These are phyloP conservation scores for Digitaria exilis DNA, from an alignment of 202 grass and related monocot genomes.

Conservation along the genomic window DNA sequence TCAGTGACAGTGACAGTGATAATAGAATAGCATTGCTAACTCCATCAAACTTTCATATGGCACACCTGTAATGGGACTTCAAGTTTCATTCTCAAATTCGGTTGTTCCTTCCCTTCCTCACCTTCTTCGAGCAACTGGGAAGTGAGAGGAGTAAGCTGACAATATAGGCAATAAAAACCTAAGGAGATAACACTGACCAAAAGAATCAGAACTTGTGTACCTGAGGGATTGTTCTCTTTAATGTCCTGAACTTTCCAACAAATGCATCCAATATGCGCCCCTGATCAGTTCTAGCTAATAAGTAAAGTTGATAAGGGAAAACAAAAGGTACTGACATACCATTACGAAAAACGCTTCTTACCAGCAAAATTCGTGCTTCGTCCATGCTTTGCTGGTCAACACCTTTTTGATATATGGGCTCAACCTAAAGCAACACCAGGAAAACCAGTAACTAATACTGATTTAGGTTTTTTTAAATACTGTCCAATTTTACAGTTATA, in stretches of 20 bases:
- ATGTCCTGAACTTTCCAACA: slow-evolving; percentile 92
- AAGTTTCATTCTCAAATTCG: slow-evolving; percentile 94
- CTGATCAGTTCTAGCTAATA: slow-evolving; percentile 44
- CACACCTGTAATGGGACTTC: slow-evolving; percentile 96
- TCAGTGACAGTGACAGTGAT: background rate
- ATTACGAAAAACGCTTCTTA: slow-evolving; percentile 40
- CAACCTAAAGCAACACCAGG: slow-evolving; percentile 60
- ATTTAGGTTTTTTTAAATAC: slow-evolving; percentile 1
- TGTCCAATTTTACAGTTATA: background rate
- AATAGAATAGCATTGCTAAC: background rate
- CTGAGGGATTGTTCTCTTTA: slow-evolving; percentile 95
- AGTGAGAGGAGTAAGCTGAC: slow-evolving; percentile 34
- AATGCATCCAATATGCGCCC: slow-evolving; percentile 98
- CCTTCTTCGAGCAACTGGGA: slow-evolving; percentile 95
- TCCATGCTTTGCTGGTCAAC: slow-evolving; percentile 95
- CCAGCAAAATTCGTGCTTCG: slow-evolving; percentile 93
- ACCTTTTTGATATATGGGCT: slow-evolving; percentile 99
- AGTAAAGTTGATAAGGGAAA: slow-evolving; percentile 25
- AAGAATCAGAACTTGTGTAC: slow-evolving; percentile 40
- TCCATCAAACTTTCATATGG: background rate
- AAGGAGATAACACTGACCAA: slow-evolving; percentile 6
- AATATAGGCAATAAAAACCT: slow-evolving; percentile 22
- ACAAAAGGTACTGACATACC: background rate
- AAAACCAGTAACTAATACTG: slow-evolving; percentile 13
- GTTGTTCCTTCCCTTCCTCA: slow-evolving; percentile 86